phyloP scores from a whole-genome alignment of 371 early-diverging fungal genomes.

The Apophysomyces ossiformis region DNA sequence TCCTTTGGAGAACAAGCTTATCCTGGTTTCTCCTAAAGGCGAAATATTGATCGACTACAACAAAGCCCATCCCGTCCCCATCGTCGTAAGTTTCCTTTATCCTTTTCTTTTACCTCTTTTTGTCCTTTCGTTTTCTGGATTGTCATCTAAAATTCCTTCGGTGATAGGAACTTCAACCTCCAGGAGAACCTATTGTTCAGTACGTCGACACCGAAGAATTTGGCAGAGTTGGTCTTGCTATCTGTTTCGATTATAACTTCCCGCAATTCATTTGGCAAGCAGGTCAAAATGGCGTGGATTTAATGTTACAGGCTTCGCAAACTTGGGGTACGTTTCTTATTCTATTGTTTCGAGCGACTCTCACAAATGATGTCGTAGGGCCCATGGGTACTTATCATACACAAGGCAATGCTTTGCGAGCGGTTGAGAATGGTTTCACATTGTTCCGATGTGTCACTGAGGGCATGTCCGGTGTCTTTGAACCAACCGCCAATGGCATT shows the following conservation, averaged over 20 bases:
- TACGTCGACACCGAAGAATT: conserved; percentile 50
- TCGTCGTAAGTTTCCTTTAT: conserved; percentile 31
- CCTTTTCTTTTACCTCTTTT: background rate
- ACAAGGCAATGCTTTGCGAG: conserved; percentile 45
- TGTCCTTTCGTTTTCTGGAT: background rate
- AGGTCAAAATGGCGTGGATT: conserved; percentile 46
- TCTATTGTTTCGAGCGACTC: background rate
- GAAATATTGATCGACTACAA: conserved; percentile 52
- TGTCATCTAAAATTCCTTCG: too few species aligned
- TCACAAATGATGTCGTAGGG: conserved; percentile 18
- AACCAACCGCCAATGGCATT: conserved; percentile 43
- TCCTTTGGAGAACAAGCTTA: conserved; percentile 46
- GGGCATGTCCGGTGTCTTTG: conserved; percentile 57
- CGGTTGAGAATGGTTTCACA: conserved; percentile 61
- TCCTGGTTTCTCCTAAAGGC: conserved; percentile 51
- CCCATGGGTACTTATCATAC: conserved; percentile 57
- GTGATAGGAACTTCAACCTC: conserved; percentile 33
- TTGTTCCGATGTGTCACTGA: conserved; percentile 57
- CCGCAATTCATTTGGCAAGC: conserved; percentile 56
- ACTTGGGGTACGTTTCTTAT: conserved; percentile 50
- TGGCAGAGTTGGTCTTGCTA: conserved; percentile 56
- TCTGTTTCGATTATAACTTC: conserved; percentile 63
- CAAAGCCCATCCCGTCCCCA: conserved; percentile 60
- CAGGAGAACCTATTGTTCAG: conserved; percentile 51
- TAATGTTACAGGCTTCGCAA: conserved; percentile 61